Conservation (phyloP, 805 yeast genomes). For the Yamadazyma laniorum region DNA sequence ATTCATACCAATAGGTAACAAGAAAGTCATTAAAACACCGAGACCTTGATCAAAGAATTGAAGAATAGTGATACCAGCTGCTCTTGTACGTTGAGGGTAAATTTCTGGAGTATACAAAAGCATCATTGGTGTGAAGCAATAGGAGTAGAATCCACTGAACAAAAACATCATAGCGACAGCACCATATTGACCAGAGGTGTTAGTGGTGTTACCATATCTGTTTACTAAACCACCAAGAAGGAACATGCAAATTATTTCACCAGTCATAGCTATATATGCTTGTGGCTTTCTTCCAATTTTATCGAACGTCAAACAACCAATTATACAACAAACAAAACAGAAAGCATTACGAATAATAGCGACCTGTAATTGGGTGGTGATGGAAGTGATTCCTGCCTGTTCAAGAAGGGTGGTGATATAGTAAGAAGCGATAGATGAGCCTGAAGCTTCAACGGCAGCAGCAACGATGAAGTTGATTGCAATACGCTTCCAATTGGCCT, state of each 20-base stretch:
- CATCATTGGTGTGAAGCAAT: slow-evolving; percentile 26
- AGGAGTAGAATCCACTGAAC: slow-evolving; percentile 18
- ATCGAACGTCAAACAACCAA: slow-evolving; percentile 18
- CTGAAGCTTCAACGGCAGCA: too few relatives aligned
- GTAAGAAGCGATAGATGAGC: too few relatives aligned
- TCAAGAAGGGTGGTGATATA: slow-evolving; percentile 46
- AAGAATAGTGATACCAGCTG: slow-evolving; percentile 29
- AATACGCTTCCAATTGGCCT: too few relatives aligned
- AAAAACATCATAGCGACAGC: slow-evolving; percentile 45
- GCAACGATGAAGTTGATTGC: too few relatives aligned
- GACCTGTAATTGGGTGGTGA: slow-evolving; percentile 16
- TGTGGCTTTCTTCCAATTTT: slow-evolving; percentile 22
- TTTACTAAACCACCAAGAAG: slow-evolving; percentile 18
- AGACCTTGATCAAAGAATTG: slow-evolving; percentile 15
- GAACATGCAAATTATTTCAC: slow-evolving; percentile 18
- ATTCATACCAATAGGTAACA: slow-evolving; percentile 29
- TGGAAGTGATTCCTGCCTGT: slow-evolving; percentile 45
- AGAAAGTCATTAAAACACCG: slow-evolving; percentile 18
- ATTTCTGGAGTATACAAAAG: slow-evolving; percentile 32
- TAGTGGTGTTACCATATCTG: slow-evolving; percentile 7
- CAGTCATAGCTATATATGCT: slow-evolving; percentile 17
- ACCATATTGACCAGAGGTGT: slow-evolving; percentile 25
- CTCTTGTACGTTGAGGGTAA: slow-evolving; percentile 32
- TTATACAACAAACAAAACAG: slow-evolving; percentile 8
- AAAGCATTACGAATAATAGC: slow-evolving; percentile 14